These are phyloP conservation scores for Paramarasmius palmivorus DNA, from an alignment of 1,284 basidiomycete genomes.

Conservation along the genomic window DNA sequence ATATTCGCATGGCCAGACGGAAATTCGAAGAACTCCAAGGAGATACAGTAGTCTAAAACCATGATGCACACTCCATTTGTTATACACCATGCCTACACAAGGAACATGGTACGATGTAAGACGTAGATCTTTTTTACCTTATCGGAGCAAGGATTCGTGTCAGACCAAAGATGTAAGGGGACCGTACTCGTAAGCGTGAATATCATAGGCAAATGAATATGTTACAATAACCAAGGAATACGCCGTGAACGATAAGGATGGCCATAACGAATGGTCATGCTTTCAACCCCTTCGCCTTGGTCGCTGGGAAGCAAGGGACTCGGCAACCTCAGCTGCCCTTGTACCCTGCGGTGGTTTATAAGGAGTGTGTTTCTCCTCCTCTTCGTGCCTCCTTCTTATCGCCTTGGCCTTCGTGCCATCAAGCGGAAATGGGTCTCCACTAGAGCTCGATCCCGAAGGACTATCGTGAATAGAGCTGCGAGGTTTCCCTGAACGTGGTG, in stretches of 20 bases:
- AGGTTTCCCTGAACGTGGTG: neutral
- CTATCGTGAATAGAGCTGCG: neutral
- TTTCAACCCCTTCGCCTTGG: no score
- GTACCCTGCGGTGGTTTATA: slow-evolving; percentile 40
- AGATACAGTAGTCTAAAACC: slow-evolving; percentile 48
- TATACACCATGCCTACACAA: no score
- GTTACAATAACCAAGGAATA: no score
- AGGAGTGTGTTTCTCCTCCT: slow-evolving; percentile 33
- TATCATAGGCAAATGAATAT: no score
- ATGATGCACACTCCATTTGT: neutral
- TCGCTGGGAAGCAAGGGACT: no score
- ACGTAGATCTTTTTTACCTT: no score
- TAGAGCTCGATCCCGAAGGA: slow-evolving; percentile 23
- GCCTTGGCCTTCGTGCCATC: slow-evolving; percentile 37
- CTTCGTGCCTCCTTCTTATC: slow-evolving; percentile 30
- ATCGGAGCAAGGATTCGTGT: no score
- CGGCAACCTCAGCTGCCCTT: slow-evolving; percentile 26
- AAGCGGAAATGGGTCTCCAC: slow-evolving; percentile 35
- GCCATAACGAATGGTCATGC: no score
- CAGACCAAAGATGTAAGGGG: no score
- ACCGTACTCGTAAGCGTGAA: no score
- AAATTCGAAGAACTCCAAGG: slow-evolving; percentile 86
- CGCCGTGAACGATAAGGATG: no score
- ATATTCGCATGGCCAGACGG: slow-evolving; percentile 76
- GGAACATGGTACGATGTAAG: no score